A percentile compares a stretch with the other conserved stretches of the same genome.
Evolutionary conservation across 768 basidiomycete species (phyloP).

Genomic region (Tylopilus plumbeoviolaceoides): DNA sequence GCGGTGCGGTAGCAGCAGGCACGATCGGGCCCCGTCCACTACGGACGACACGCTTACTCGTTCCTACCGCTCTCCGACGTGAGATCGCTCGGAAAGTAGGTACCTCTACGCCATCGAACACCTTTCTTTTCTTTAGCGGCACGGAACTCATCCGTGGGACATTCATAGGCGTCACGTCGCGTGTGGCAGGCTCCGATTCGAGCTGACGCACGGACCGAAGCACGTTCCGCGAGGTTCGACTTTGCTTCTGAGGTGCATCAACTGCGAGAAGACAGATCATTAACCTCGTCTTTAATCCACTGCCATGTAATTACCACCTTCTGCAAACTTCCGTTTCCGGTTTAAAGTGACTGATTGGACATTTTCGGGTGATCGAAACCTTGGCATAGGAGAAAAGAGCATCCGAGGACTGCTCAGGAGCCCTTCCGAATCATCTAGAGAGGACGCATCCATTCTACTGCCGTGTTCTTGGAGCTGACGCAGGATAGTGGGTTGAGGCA

Average conservation of each 20-base stretch:
- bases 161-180: slow-evolving; percentile 17
- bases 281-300: background rate
- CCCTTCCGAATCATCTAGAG: background rate
- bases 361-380: background rate
- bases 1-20: no score
- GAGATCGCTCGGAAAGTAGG: slow-evolving; percentile 20
- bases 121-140: slow-evolving; percentile 18
- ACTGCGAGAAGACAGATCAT: slow-evolving; percentile 14
- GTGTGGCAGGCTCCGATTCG: slow-evolving; percentile 29
- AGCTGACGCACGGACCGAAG: slow-evolving; percentile 15
- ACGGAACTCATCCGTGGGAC: slow-evolving; percentile 22
- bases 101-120: slow-evolving; percentile 31
- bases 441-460: slow-evolving; percentile 2
- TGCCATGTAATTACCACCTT: slow-evolving; percentile 3
- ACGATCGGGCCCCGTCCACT: background rate
- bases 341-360: background rate
- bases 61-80: slow-evolving; percentile 7
- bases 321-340: slow-evolving; percentile 12
- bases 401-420: background rate
- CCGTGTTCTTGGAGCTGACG: slow-evolving; percentile 18
- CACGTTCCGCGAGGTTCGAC: slow-evolving; percentile 9
- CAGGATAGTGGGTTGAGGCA: slow-evolving; percentile 5
- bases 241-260: slow-evolving; percentile 21
- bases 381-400: background rate
- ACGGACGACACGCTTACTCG: background rate